Evolutionary conservation across 202 grass and related monocot species (phyloP).

Genomic region (Thinopyrum obtusiflorum): DNA sequence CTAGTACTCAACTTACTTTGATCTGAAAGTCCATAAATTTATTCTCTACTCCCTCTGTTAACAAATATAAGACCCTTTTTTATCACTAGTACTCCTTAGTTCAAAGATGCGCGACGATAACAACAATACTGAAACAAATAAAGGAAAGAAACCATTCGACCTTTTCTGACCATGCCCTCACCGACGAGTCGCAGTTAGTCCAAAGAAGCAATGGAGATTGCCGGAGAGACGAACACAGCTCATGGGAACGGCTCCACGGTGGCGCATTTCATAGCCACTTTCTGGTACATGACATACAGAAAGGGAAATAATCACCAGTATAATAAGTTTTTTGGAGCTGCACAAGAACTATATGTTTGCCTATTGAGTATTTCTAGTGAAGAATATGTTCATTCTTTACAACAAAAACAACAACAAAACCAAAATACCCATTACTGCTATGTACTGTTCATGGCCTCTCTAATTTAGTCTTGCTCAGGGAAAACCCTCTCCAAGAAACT

Average conservation of each 20-base stretch:
- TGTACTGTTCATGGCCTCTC: conserved; percentile 19
- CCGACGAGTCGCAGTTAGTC: neutral
- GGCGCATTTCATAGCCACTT: neutral
- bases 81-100: neutral
- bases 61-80: too few relatives aligned
- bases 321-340: neutral
- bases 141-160: neutral
- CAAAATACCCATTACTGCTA: neutral
- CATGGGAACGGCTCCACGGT: neutral
- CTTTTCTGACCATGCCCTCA: neutral
- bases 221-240: neutral
- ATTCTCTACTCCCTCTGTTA: too few relatives aligned
- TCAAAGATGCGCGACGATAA: neutral
- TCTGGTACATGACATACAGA: neutral
- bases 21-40: too few relatives aligned
- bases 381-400: conserved; percentile 20
- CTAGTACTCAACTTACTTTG: too few relatives aligned
- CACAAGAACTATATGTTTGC: neutral
- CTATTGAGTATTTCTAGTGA: neutral
- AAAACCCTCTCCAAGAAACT: conserved; percentile 82
- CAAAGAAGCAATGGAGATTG: neutral
- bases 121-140: neutral
- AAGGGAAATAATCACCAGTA: neutral
- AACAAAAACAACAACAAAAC: neutral
- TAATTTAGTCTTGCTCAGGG: conserved; percentile 45